These are phyloP conservation scores for Blastobotrys mokoenaii DNA, from an alignment of 805 yeast genomes.

Conservation along the genomic window DNA sequence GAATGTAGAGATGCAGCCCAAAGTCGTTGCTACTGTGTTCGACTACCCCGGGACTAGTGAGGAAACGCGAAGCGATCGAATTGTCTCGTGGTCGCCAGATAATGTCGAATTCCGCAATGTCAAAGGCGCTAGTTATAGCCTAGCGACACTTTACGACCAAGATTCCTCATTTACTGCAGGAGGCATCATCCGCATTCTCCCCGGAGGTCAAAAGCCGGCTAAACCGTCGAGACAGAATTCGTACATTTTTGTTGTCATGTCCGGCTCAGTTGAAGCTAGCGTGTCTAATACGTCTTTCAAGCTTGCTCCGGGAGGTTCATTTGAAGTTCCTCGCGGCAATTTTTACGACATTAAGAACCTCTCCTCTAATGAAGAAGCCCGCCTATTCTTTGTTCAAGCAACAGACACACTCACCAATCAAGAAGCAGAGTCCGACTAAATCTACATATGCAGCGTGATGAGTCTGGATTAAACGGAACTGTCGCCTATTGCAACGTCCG, in stretches of 20 bases:
- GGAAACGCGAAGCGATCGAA: conserved; percentile 30
- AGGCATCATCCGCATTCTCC: conserved; percentile 12
- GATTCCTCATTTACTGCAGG: conserved; percentile 14
- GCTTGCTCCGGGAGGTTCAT: conserved; percentile 64
- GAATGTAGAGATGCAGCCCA: conserved; percentile 1
- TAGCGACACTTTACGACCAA: conserved; percentile 54
- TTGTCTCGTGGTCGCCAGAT: conserved; percentile 54
- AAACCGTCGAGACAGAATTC: conserved; percentile 58
- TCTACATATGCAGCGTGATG: no score
- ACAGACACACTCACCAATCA: conserved; percentile 17
- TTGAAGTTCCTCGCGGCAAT: conserved; percentile 74
- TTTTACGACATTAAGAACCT: conserved; percentile 59
- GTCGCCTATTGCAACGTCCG: no score
- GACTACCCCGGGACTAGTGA: conserved; percentile 42
- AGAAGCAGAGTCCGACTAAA: no score
- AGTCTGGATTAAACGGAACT: not conserved
- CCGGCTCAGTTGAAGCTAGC: conserved; percentile 63
- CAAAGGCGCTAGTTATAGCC: conserved; percentile 45
- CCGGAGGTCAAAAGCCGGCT: conserved; percentile 48
- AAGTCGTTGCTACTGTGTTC: conserved; percentile 34
- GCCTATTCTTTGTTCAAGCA: conserved; percentile 70
- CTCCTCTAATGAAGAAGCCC: conserved; percentile 45
- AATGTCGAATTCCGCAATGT: conserved; percentile 34
- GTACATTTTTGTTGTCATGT: conserved; percentile 65
- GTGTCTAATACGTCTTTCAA: conserved; percentile 50